Base-by-base conservation (phyloP, 164 flowering plant genomes). In the Berberis thunbergii region DNA sequence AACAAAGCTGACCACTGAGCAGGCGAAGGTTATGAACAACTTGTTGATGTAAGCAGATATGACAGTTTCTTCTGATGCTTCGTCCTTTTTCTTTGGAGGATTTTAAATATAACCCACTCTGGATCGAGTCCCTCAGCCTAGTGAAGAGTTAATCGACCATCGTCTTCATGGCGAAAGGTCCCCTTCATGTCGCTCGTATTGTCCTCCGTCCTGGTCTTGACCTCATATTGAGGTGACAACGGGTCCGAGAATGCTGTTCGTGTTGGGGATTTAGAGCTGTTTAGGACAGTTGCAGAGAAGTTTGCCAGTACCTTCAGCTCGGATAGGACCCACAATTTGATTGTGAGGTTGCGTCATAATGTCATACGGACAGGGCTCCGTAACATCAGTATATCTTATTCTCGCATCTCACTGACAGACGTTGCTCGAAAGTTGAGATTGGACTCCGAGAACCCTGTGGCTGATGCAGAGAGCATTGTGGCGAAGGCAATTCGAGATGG, bases 391-490 rank as follows among this genome's bases (percentile, higher is more conserved):
- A 93, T 93, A 59, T 85, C 98, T 6, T 93, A 93, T 65, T 90
- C 96, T 13, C 84, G 91, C 39, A 94, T 94, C 59, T 94, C 95
- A 5, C 76, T 94, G 54, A 81, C 70, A 7, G 97, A 94, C 71
- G 86, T 94, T 50, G 97, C 97, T 2, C 74, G 78, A 57, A 94
- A 94, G 72, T 71, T 94, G 78, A 81, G 89, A 57, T 66, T 88
- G 77, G 85, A 86, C 69, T 83, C 97, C 45, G 66, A 84, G 50
- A 86, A 84, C 53, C 97, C 93, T 45, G 77, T 89, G 61, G 97
- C 96, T 4, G 97, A 89, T 79, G 98, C 97, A 9, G 98, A 93
- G 72, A 82, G 97, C 69, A 88, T 93, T 49, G 97, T 90, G n/a
- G 67, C 98, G 58, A 93, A 90, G 77, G 98, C 98, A 2, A 90